These are phyloP conservation scores for Sanguinoderma infundibulare DNA, from an alignment of 1,284 basidiomycete species.

Conservation along the genomic window DNA sequence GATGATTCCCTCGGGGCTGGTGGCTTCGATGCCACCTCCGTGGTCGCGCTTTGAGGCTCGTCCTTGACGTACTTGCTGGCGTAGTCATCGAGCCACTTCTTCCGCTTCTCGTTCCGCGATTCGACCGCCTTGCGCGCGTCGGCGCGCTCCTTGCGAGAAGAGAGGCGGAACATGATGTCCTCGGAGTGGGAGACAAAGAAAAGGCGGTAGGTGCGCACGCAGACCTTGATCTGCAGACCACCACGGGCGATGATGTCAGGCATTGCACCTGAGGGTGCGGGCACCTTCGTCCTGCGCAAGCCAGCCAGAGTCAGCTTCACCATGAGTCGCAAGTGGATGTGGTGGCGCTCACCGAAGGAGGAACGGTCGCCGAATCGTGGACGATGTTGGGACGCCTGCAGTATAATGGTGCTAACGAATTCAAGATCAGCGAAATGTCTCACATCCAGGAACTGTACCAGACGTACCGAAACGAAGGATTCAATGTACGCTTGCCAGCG, in stretches of 20 bases:
- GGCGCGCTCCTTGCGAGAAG: conserved; percentile 40
- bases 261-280: conserved; percentile 17
- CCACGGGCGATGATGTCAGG: conserved; percentile 47
- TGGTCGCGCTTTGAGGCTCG: conserved; percentile 6
- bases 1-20: background rate
- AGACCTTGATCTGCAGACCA: conserved; percentile 82
- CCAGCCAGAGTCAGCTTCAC: background rate
- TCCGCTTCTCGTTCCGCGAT: conserved; percentile 27
- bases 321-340: background rate
- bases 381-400: conserved; percentile 48
- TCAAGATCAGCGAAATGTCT: background rate
- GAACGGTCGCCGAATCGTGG: conserved; percentile 71
- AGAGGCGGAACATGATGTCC: conserved; percentile 59
- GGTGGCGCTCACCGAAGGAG: conserved; percentile 62
- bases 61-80: conserved; percentile 15
- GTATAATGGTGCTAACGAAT: conserved; percentile 54
- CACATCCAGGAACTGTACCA: background rate
- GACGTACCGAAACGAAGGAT: conserved; percentile 78
- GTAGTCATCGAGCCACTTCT: conserved; percentile 38
- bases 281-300: conserved; percentile 19
- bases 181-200: conserved; percentile 82
- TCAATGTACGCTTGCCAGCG: conserved; percentile 93
- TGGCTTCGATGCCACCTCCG: background rate
- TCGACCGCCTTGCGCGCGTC: conserved; percentile 27
- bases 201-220: conserved; percentile 82